These are phyloP conservation scores for Cyclospora cayetanensis DNA, from an alignment of 169 alveolate genomes.

Conservation along the genomic window DNA sequence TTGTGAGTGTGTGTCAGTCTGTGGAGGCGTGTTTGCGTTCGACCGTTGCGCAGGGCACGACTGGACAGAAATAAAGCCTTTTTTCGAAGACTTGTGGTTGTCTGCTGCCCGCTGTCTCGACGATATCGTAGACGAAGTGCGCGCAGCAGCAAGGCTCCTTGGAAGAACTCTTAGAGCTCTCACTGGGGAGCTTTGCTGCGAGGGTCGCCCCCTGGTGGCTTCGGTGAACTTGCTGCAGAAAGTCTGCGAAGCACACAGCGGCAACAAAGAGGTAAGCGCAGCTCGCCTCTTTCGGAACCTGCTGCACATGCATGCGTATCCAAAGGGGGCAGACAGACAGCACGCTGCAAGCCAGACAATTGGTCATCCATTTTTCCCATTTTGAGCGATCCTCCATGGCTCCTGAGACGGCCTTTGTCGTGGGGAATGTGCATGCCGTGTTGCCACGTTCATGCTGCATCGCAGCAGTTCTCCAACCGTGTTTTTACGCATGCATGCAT, in stretches of 20 bases:
- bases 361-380: too few relatives aligned
- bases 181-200: conserved; percentile 51
- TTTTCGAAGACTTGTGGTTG: conserved; percentile 35
- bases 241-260: conserved; percentile 46
- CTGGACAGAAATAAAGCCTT: conserved; percentile 41
- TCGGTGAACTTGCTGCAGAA: conserved; percentile 44
- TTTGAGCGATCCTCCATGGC: too few relatives aligned
- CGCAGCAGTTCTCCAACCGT: too few relatives aligned
- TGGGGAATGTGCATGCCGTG: too few relatives aligned
- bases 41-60: background rate
- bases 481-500: too few relatives aligned
- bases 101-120: conserved; percentile 57
- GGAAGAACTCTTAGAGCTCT: conserved; percentile 56
- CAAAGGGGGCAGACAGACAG: too few relatives aligned
- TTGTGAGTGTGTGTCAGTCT: too few relatives aligned
- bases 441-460: too few relatives aligned
- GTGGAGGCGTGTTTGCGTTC: background rate
- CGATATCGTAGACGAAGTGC: conserved; percentile 48
- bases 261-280: conserved; percentile 58
- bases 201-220: conserved; percentile 47
- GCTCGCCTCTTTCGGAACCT: too few relatives aligned
- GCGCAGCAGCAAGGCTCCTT: conserved; percentile 33
- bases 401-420: too few relatives aligned
- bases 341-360: too few relatives aligned
- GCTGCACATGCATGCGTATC: too few relatives aligned